Evolutionary conservation across 1,284 basidiomycete genomes (phyloP).

Genomic region (Sparassis latifolia): DNA sequence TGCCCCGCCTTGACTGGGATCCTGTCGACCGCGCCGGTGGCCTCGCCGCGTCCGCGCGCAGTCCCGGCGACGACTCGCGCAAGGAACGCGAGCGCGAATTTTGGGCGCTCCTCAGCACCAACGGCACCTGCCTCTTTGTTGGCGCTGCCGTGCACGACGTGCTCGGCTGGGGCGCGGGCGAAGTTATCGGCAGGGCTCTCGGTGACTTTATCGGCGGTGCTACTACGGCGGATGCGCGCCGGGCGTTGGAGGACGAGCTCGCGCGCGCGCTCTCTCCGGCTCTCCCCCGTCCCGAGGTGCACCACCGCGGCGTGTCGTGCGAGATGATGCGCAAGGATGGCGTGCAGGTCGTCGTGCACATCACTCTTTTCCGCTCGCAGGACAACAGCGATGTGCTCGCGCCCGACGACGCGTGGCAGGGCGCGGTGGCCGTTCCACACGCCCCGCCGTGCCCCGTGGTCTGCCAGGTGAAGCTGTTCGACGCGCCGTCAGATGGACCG

Average conservation of each 20-base stretch:
- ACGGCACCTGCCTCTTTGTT: constrained; percentile 47
- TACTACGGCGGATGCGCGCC: constrained; percentile 10
- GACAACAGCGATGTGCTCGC: constrained; percentile 2
- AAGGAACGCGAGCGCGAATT: constrained; percentile 35
- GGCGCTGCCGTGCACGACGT: constrained; percentile 45
- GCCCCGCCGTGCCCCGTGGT: constrained; percentile 12
- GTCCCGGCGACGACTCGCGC: constrained; percentile 8
- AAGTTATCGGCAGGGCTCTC: constrained; percentile 63
- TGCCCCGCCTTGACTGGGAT: constrained; percentile 62
- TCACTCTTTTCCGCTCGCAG: constrained; percentile 33
- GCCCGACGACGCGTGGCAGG: neutral
- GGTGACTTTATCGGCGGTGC: constrained; percentile 39
- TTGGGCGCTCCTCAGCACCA: constrained; percentile 50
- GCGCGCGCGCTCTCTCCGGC: constrained; percentile 12
- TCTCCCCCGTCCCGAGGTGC: constrained; percentile 18
- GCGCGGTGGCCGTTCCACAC: neutral
- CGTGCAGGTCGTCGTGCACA: constrained; percentile 21
- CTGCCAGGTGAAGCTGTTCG: constrained; percentile 22
- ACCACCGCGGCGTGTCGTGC: constrained; percentile 23
- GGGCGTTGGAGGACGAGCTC: constrained; percentile 18
- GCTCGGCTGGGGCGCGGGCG: constrained; percentile 62
- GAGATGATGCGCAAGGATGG: constrained; percentile 32
- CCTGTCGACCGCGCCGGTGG: constrained; percentile 44
- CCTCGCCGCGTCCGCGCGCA: constrained; percentile 19
- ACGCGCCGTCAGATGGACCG: constrained; percentile 8